Evolutionary conservation across 1,284 basidiomycete genomes (phyloP).

Genomic region (Ganoderma leucocontextum): DNA sequence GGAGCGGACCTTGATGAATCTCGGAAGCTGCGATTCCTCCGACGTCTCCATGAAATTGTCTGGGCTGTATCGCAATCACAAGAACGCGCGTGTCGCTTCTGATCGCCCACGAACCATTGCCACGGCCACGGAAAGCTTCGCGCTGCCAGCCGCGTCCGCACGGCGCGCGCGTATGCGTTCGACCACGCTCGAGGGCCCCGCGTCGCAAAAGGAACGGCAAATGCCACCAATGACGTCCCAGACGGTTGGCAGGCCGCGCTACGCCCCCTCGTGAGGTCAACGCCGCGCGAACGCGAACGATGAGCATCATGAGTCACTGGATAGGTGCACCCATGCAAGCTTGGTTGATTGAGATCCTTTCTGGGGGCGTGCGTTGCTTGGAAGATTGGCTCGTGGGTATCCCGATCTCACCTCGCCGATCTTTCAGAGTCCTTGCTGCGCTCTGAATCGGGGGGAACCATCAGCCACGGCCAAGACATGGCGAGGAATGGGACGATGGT

Average conservation of each 20-base stretch:
- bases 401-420: constrained; percentile 31
- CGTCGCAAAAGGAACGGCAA: constrained; percentile 4
- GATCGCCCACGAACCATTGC: constrained; percentile 22
- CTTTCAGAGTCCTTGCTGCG: constrained; percentile 19
- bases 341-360: constrained; percentile 15
- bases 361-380: constrained; percentile 6
- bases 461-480: constrained; percentile 14
- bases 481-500: constrained; percentile 7
- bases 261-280: constrained; percentile 14
- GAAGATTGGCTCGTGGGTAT: constrained; percentile 23
- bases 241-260: constrained; percentile 23
- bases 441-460: constrained; percentile 15
- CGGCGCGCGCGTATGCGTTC: neutral
- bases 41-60: constrained; percentile 12
- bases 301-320: constrained; percentile 16
- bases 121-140: constrained; percentile 16
- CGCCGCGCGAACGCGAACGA: constrained; percentile 9
- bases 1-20: constrained; percentile 22
- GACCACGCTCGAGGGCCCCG: constrained; percentile 2
- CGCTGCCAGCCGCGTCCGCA: constrained; percentile 5
- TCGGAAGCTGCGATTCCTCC: constrained; percentile 18
- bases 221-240: constrained; percentile 9
- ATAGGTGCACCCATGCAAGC: constrained; percentile 10
- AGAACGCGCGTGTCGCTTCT: constrained; percentile 19
- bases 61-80: constrained; percentile 11